Percentiles rank a stretch among this genome's conserved stretches.
phyloP scores from a whole-genome alignment of 139 green algal genomes.

The Desmodesmus armatus region DNA sequence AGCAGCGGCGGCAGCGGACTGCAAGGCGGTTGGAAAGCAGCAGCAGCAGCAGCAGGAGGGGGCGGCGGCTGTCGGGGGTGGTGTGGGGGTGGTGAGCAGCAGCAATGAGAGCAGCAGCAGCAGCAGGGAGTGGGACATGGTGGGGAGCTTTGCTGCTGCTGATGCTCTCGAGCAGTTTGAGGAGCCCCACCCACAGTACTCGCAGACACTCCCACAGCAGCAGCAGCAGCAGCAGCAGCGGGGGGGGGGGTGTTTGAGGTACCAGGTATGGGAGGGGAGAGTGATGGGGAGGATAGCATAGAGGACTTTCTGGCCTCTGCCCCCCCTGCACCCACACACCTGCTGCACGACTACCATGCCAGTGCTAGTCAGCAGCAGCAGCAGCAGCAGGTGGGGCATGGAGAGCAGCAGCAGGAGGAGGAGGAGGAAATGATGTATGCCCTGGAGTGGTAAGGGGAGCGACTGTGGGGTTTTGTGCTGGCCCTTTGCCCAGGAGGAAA shows the following conservation, averaged over 20 bases:
- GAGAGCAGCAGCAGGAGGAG: not conserved
- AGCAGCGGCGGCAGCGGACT: slow-evolving; percentile 12
- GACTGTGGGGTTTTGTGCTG: too few relatives aligned
- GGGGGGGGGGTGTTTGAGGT: not conserved
- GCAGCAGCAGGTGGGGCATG: not conserved
- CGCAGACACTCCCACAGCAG: too few relatives aligned
- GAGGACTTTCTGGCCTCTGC: not conserved
- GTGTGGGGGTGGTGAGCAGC: too few relatives aligned
- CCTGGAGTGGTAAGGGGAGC: slow-evolving; percentile 2
- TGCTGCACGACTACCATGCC: not conserved
- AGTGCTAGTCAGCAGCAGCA: not conserved
- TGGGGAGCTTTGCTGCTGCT: too few relatives aligned
- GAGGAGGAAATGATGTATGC: slow-evolving; percentile 7
- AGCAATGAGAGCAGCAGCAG: not conserved
- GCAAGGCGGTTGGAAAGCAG: not conserved
- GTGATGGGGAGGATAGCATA: too few relatives aligned
- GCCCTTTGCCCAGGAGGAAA: too few relatives aligned
- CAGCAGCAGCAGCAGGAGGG: too few relatives aligned
- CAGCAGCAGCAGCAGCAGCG: not conserved
- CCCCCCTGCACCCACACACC: not conserved
- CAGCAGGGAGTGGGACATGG: not conserved
- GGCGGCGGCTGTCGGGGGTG: too few relatives aligned
- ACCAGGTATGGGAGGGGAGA: too few relatives aligned
- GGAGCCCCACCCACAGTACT: too few relatives aligned
- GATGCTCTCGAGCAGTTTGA: too few relatives aligned